Evolutionary conservation across 306 rosid species (phyloP), one percentile per base, ranked within the genome.

Genomic region (Clitoria ternatea): DNA sequence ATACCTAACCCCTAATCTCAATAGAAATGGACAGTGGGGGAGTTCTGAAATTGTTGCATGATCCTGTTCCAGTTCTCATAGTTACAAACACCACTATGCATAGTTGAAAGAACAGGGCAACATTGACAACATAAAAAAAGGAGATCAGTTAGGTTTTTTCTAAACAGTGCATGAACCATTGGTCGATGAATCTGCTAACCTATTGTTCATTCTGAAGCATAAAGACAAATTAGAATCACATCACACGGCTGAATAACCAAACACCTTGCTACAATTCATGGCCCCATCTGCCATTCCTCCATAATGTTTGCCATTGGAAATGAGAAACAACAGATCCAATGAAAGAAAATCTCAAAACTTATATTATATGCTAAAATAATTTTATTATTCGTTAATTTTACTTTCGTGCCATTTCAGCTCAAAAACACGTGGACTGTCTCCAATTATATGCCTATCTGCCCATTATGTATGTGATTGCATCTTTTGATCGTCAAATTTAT

Each of bases 181-280:
- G 57, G 13, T 66, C 40, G 79, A 71, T 17, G 69, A 50, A 30
- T 74, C 40, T 52, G 49, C 53, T 37, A 12, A n/a, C 29, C 52
- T 42, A 24, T 24, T 60, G 69, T 6, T 49, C n/a, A n/a, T 20
- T 49, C 7, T 20, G 59, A 40, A 18, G 36, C 55, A 26, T 12
- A 17, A 40, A 29, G 74, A 62, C 29, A 47, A 8, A 35, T 56
- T 30, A 66, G 61, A 72, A 64, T 64, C 52, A 37, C 40, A 66
- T 52, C 33, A 23, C 33, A 23, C 4, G 33, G 29, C 54, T 65
- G 26, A 27, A 26, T 18, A 57, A 60, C 40, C 35, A 12, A 50
- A 26, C 48, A 61, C 47, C 61, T 30, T 70, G 53, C 77, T 20
- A 37, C 30, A 43, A 70, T 30, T 50, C 64, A 61, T 61, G 80